Percentiles rank a stretch among this genome's conserved stretches.
Conservation (phyloP, 192 early-diverging fungal species). For the Backusella mclennaniae region DNA sequence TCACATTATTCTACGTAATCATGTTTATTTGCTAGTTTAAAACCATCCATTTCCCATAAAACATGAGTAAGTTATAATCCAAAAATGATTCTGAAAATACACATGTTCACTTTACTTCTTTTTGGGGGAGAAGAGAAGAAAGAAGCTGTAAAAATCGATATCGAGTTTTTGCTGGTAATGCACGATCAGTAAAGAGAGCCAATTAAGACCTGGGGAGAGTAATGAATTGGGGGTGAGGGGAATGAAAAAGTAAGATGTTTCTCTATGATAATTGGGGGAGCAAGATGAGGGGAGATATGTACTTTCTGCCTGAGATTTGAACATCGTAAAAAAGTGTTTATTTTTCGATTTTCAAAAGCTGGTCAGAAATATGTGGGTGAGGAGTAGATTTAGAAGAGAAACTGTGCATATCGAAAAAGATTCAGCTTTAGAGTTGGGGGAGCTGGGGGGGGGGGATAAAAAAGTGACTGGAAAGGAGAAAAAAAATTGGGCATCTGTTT, state of each 20-base stretch:
- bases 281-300: background rate
- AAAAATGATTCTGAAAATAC: background rate
- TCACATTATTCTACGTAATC: background rate
- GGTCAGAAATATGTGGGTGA: background rate
- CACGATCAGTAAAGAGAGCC: background rate
- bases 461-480: background rate
- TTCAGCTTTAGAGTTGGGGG: background rate
- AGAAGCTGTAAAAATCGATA: background rate
- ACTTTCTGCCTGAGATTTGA: background rate
- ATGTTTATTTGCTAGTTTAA: background rate
- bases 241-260: background rate
- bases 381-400: background rate
- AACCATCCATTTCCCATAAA: background rate
- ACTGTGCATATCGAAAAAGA: background rate
- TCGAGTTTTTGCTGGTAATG: conserved; percentile 4
- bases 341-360: conserved; percentile 9
- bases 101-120: background rate
- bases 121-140: background rate
- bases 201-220: background rate
- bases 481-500: background rate
- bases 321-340: background rate
- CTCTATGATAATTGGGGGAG: background rate
- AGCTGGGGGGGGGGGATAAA: background rate
- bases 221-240: background rate
- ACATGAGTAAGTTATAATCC: background rate